Evolutionary conservation across 2,329 filamentous ascomycete genomes (phyloP), one percentile per base, ranked within the genome.

Genomic region (Talaromyces islandicus): DNA sequence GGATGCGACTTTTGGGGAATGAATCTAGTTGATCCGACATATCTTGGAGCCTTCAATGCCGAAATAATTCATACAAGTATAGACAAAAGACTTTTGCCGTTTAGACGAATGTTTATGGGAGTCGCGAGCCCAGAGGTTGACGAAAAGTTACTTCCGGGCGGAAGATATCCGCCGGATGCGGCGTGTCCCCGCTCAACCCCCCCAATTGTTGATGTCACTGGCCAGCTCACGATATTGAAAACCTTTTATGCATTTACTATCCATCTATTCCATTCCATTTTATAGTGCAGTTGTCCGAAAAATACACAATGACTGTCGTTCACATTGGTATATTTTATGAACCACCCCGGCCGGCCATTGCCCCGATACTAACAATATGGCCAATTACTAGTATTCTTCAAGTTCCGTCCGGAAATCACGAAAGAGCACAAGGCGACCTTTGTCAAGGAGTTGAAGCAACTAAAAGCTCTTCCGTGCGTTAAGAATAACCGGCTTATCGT

Each of bases 391-490:
- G 80, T 83, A 0, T 68, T 82, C 7, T 82, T 83, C 69, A 81
- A 81, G 63, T 82, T 82, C 64, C 73, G 71, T 10, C 43, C 73
- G 1, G 75, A 79, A 21, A 73, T 81, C 11, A 67, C 73, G 1
- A 60, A 72, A 7, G 71, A 74, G 10, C 77, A 82, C 60, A 78
- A 77, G 56, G 67, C 75, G 2, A 75, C 67, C 0, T 84, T 84
- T 50, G 72, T 80, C 27, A 64, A 62, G 0, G 77, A 83, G 60
- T 71, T 84, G 6, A 81, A 79, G 61, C 76, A 75, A 0, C 73
- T 85, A n/a, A 81, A 80, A 50, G 58, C 67, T 2, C 70, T 84
- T 3, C 62, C 80, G 0, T 82, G 77, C 46, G 81, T 84, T 24
- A 76, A 81, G 54, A 67, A 77, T 12, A 72, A 77, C n/a, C 75